Conservation (phyloP, 345 rosid genomes). For the Clarkia xantiana region DNA sequence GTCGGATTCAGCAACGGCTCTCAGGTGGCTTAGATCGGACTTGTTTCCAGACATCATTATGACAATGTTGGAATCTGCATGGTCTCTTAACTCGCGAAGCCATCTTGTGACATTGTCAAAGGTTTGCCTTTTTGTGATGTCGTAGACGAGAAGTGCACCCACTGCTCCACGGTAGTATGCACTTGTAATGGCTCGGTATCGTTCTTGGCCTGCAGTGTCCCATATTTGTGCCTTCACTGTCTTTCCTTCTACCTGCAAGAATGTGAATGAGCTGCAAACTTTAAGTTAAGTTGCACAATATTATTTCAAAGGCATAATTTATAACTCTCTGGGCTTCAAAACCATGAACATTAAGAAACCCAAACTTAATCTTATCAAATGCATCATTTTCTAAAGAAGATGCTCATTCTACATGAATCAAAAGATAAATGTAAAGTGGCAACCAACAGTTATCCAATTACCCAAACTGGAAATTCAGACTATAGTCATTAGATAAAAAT, state of each 20-base stretch:
- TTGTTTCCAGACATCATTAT: constrained; percentile 78
- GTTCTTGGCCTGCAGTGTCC: constrained; percentile 79
- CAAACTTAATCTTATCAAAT: neutral
- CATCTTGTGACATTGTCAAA: constrained; percentile 54
- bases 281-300: too few species aligned
- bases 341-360: too few species aligned
- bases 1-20: constrained; percentile 47
- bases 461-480: too few species aligned
- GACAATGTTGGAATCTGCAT: constrained; percentile 66
- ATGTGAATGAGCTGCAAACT: too few species aligned
- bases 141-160: constrained; percentile 68
- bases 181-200: constrained; percentile 58
- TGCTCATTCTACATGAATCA: neutral
- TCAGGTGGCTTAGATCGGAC: constrained; percentile 52
- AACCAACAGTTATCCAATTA: too few species aligned
- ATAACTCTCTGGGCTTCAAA: too few species aligned
- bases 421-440: too few species aligned
- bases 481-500: too few species aligned
- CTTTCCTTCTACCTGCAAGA: constrained; percentile 57
- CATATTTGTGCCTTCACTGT: constrained; percentile 77
- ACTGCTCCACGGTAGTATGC: constrained; percentile 76
- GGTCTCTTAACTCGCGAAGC: constrained; percentile 65
- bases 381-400: neutral
- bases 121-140: constrained; percentile 69
- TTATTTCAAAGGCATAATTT: too few species aligned